Evolutionary conservation across 2,329 filamentous ascomycete species (phyloP), one percentile per base, ranked within the genome.

Genomic region (Talaromyces sp.): DNA sequence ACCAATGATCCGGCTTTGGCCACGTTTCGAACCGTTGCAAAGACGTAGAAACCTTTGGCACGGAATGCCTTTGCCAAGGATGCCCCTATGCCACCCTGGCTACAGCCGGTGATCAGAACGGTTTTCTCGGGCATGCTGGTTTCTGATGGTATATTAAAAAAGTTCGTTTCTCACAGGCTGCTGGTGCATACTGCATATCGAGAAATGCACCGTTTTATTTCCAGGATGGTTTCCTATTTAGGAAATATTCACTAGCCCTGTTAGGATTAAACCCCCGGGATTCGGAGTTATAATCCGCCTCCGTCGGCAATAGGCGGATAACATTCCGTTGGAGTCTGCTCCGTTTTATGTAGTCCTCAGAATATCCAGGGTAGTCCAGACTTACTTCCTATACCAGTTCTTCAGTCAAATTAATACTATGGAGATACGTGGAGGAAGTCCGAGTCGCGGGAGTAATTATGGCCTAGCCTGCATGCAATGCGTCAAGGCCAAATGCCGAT

Each of bases 11-110:
- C 18, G 64, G 68, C 55, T 59, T 77, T 78, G 16, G 69, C 63
- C 1, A 66, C 63, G 52, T 75, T 68, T 14, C 78, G 76, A 4
- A 75, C 73, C 1, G 79, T 79, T 2, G 78, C 79, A 64, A 75
- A 78, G 61, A 82, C 78, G 34, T 74, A 69, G n/a, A 69, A 73
- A 4, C 75, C 59, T 14, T 18, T n/a, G 23, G 42, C 16, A 28
- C 42, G 54, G 53, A 56, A 61, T 42, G 53, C 54, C 18, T 40
- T 57, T 31, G 54, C 59, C 9, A 61, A 33, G 2, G 59, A 42
- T 4, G 59, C 53, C 4, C 59, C 59, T 12, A 61, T 44, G 18
- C 59, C 42, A 2, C 59, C 59, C 30, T 61, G 36, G 44, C 36
- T 56, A 42, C 59, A 61, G 33, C 59, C 59, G 47, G 59, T 61